Conservation (phyloP, 257 asterid species). For the Jasminum sambac region DNA sequence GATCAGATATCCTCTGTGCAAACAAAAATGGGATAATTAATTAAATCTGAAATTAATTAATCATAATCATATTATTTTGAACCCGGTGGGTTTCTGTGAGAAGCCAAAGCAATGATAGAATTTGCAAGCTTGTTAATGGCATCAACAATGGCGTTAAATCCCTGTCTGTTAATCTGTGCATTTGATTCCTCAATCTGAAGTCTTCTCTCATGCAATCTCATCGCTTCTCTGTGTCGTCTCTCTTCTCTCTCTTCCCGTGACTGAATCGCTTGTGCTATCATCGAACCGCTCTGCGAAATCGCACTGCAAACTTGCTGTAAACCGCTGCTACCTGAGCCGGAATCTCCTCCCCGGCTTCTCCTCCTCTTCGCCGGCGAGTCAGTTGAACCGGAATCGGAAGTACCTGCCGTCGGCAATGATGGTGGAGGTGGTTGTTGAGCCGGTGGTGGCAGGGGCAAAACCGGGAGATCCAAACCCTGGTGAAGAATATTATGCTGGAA, state of each 20-base stretch:
- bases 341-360: slow-evolving; percentile 19
- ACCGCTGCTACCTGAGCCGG: slow-evolving; percentile 9
- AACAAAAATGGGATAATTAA: slow-evolving; percentile 1
- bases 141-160: slow-evolving; percentile 46
- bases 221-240: slow-evolving; percentile 40
- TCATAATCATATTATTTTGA: not conserved
- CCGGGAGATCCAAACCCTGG: slow-evolving; percentile 19
- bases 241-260: slow-evolving; percentile 43
- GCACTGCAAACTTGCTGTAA: slow-evolving; percentile 40
- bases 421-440: slow-evolving; percentile 26
- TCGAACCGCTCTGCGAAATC: slow-evolving; percentile 45
- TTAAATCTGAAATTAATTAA: not conserved
- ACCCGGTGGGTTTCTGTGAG: slow-evolving; percentile 29
- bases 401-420: slow-evolving; percentile 70
- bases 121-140: slow-evolving; percentile 47
- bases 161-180: slow-evolving; percentile 42
- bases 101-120: slow-evolving; percentile 43
- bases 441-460: slow-evolving; percentile 38
- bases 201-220: slow-evolving; percentile 43
- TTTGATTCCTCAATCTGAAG: slow-evolving; percentile 45
- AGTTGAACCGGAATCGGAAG: slow-evolving; percentile 36
- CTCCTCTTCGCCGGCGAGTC: slow-evolving; percentile 72
- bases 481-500: slow-evolving; percentile 35
- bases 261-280: slow-evolving; percentile 46
- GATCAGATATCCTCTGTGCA: too few species aligned